phyloP scores from a whole-genome alignment of 257 asterid genomes.

The Solanum ossicruentum region DNA sequence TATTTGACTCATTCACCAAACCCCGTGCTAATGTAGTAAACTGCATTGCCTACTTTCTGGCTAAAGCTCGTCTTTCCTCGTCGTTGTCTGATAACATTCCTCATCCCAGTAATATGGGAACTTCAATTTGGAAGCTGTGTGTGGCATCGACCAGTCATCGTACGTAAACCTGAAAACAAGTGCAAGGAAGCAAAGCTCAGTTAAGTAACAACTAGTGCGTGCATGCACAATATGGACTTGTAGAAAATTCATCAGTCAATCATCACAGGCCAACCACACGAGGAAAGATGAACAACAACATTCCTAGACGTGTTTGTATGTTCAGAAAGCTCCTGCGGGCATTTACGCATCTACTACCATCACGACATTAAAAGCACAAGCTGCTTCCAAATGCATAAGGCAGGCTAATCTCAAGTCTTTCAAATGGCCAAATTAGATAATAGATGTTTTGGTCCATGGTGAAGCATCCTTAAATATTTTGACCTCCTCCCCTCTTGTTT shows the following conservation, averaged over 20 bases:
- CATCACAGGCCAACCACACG: background rate
- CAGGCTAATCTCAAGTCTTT: background rate
- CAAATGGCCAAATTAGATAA: background rate
- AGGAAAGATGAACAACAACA: background rate
- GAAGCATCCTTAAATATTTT: background rate
- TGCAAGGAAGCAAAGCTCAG: background rate
- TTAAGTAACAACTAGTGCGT: background rate
- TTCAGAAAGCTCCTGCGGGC: background rate
- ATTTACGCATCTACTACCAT: background rate
- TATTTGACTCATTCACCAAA: background rate
- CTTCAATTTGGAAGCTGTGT: slow-evolving; percentile 76
- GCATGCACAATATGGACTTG: background rate
- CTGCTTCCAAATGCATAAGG: background rate
- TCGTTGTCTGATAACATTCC: slow-evolving; percentile 32
- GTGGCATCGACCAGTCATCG: slow-evolving; percentile 86
- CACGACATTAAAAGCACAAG: background rate
- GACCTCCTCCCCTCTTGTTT: background rate
- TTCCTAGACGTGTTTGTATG: background rate
- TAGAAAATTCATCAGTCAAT: background rate
- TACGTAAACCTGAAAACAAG: slow-evolving; percentile 63
- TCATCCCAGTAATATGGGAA: slow-evolving; percentile 82
- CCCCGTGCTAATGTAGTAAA: background rate
- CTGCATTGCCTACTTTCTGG: background rate
- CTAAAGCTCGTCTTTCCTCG: slow-evolving; percentile 66
- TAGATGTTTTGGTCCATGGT: background rate